A percentile compares a stretch with the other conserved stretches of the same genome.
Evolutionary conservation across 148 eudicot species (phyloP).

Genomic region (Camellia sinensis): DNA sequence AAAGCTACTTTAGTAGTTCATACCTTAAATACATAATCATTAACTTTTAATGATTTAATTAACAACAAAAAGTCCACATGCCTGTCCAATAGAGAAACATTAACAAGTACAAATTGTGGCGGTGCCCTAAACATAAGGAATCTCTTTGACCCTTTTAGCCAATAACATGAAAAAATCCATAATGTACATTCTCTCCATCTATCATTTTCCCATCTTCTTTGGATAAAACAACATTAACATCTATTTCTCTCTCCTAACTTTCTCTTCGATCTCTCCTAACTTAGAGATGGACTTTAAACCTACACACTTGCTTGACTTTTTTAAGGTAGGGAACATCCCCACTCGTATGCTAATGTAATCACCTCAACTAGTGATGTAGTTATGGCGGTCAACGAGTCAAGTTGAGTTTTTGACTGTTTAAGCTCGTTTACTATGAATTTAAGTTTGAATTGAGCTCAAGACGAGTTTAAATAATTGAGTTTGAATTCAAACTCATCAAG

Average conservation of each 20-base stretch:
- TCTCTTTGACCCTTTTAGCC: slow-evolving; percentile 8
- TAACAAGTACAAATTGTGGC: not conserved
- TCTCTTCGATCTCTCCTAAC: not conserved
- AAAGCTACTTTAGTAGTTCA: not conserved
- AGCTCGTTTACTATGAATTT: no score
- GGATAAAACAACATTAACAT: not conserved
- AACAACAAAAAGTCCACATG: not conserved
- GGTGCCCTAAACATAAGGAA: not conserved
- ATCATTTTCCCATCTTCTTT: not conserved
- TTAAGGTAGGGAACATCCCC: not conserved
- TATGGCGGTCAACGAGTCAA: not conserved
- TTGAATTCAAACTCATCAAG: no score
- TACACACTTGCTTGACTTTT: not conserved
- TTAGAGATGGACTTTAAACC: not conserved
- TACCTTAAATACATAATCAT: not conserved
- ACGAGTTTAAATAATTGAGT: no score
- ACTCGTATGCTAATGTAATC: not conserved
- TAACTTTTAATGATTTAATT: not conserved
- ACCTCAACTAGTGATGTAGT: not conserved
- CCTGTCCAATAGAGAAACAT: not conserved
- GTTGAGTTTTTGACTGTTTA: no score
- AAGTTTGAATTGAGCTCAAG: no score
- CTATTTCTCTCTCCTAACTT: not conserved
- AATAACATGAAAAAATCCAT: not conserved
- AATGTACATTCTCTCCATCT: not conserved